Percentiles rank a stretch among this genome's conserved stretches.
Conservation (phyloP, 306 rosid genomes). For the Hippophae rhamnoides region DNA sequence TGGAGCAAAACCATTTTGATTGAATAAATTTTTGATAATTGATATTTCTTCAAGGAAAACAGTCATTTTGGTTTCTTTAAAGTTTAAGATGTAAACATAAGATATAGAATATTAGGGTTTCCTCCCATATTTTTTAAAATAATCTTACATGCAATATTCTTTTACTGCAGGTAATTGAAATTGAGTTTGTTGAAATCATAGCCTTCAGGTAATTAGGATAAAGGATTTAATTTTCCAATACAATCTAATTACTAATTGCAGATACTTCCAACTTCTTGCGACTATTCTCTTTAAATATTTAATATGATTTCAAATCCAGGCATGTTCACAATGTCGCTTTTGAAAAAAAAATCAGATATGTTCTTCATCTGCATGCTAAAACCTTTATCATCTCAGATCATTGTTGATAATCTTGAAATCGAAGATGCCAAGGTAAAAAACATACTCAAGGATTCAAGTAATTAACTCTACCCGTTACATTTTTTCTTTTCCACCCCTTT, state of each 20-base stretch:
- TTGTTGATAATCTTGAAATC: conserved; percentile 69
- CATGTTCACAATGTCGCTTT: conserved; percentile 86
- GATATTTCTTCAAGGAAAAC: too few relatives aligned
- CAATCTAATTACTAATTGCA: too few relatives aligned
- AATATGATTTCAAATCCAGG: conserved; percentile 29
- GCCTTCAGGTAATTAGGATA: conserved; percentile 70
- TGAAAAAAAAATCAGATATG: conserved; percentile 85
- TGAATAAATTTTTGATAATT: too few relatives aligned
- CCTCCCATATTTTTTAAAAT: not conserved
- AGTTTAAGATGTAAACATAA: too few relatives aligned
- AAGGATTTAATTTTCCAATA: not conserved
- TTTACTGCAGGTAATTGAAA: conserved; percentile 52
- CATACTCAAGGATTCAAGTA: not conserved
- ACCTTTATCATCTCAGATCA: conserved; percentile 58
- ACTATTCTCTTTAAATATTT: conserved; percentile 2
- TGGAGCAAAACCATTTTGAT: too few relatives aligned
- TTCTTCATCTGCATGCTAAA: conserved; percentile 88
- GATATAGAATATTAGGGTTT: too few relatives aligned
- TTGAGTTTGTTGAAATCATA: conserved; percentile 80
- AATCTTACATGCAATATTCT: conserved; percentile 9
- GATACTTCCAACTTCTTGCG: not conserved
- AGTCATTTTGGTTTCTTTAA: too few relatives aligned
- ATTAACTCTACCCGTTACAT: not conserved
- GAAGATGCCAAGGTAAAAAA: conserved; percentile 77
- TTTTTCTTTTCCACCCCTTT: not conserved